A percentile compares a stretch with the other conserved stretches of the same genome.
Conservation (phyloP, 768 basidiomycete genomes). For the Termitomyces sp. region DNA sequence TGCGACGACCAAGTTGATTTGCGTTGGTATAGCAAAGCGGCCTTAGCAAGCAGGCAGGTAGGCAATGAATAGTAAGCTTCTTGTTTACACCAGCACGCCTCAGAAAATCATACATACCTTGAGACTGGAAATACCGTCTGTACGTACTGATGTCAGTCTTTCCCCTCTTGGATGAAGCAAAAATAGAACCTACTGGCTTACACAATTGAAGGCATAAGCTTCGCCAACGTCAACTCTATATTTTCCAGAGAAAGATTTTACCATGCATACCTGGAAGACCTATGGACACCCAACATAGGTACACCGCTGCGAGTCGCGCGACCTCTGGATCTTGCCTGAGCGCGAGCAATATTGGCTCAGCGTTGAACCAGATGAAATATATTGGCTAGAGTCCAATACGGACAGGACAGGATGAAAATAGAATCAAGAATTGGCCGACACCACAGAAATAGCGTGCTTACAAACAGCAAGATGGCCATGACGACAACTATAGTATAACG, state of each 20-base stretch:
- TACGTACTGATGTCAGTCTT: background rate
- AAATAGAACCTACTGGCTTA: conserved; percentile 32
- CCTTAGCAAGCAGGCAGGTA: conserved; percentile 29
- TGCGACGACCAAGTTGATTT: conserved; percentile 75
- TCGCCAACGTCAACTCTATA: background rate
- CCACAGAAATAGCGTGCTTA: conserved; percentile 28
- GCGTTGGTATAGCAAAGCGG: conserved; percentile 80
- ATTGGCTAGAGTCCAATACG: conserved; percentile 35
- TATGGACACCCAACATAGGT: conserved; percentile 70
- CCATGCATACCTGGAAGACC: conserved; percentile 61
- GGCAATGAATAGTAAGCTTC: no score
- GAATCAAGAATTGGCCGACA: conserved; percentile 16
- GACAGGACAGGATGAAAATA: conserved; percentile 18
- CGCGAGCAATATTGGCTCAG: conserved; percentile 70
- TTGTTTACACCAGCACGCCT: no score
- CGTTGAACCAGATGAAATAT: conserved; percentile 72
- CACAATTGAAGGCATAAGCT: conserved; percentile 49
- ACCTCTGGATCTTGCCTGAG: conserved; percentile 83
- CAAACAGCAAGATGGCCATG: conserved; percentile 51
- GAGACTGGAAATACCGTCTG: conserved; percentile 79
- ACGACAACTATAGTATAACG: conserved; percentile 46
- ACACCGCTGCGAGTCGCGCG: conserved; percentile 67
- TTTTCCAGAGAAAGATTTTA: background rate
- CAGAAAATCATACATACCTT: conserved; percentile 38
- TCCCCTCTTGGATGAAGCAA: background rate